Evolutionary conservation across 2,329 filamentous ascomycete genomes (phyloP).

Genomic region (Leptographium lundbergii): DNA sequence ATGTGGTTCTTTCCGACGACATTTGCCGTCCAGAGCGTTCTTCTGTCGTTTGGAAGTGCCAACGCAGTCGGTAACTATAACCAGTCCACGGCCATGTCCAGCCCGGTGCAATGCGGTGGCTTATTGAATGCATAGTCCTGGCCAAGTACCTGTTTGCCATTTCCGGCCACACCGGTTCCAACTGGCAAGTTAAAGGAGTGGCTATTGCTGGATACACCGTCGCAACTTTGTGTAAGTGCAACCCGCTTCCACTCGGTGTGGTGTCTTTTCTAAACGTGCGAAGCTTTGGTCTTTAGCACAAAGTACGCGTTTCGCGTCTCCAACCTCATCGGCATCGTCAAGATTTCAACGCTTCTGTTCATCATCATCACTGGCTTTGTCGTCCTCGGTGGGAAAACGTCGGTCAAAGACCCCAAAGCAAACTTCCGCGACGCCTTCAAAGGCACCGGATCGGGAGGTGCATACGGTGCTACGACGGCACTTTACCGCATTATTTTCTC

Average conservation of each 20-base stretch:
- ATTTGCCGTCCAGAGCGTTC: slow-evolving; percentile 50
- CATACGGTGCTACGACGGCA: slow-evolving; percentile 40
- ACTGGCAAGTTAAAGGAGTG: slow-evolving; percentile 56
- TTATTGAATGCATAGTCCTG: slow-evolving; percentile 29
- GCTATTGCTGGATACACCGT: slow-evolving; percentile 51
- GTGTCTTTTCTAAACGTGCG: neutral
- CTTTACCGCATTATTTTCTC: slow-evolving; percentile 48
- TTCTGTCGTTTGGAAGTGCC: slow-evolving; percentile 52
- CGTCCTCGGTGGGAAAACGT: slow-evolving; percentile 40
- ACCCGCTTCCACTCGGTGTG: slow-evolving; percentile 3
- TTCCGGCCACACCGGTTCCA: slow-evolving; percentile 31
- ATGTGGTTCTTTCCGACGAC: slow-evolving; percentile 50
- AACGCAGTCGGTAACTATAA: slow-evolving; percentile 39
- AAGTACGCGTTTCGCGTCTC: slow-evolving; percentile 38
- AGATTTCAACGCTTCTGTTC: slow-evolving; percentile 46
- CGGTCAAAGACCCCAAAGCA: slow-evolving; percentile 32
- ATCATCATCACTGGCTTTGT: slow-evolving; percentile 44
- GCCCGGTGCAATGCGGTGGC: neutral
- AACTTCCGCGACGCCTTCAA: slow-evolving; percentile 45
- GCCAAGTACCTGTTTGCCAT: slow-evolving; percentile 51
- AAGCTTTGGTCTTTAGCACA: slow-evolving; percentile 34
- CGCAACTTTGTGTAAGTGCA: slow-evolving; percentile 37
- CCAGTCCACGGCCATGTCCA: neutral
- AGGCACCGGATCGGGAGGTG: slow-evolving; percentile 29
- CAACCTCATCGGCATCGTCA: slow-evolving; percentile 42